phyloP scores from a whole-genome alignment of 805 yeast species.

The Martiniozyma abietophila region DNA sequence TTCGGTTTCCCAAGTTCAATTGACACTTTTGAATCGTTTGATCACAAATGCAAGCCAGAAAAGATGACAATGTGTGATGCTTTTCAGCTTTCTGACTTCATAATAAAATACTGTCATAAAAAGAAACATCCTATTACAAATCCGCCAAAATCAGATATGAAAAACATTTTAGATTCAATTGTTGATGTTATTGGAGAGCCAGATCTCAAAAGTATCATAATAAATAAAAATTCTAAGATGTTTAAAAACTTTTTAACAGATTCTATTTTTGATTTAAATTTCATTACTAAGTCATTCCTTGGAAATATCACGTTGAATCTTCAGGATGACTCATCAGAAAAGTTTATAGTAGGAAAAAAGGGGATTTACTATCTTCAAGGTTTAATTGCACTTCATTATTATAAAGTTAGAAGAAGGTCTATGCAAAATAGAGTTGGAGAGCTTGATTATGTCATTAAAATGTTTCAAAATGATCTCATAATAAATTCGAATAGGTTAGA shows the following conservation, averaged over 20 bases:
- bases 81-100: conserved; percentile 29
- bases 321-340: conserved; percentile 24
- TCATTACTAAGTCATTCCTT: conserved; percentile 40
- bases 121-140: conserved; percentile 51
- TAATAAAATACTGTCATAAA: conserved; percentile 46
- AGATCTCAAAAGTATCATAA: conserved; percentile 30
- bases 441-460: conserved; percentile 59
- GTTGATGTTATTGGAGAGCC: conserved; percentile 68
- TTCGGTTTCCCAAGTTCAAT: conserved; percentile 58
- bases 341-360: conserved; percentile 29
- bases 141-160: conserved; percentile 61
- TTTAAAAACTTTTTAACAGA: conserved; percentile 40
- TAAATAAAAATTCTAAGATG: conserved; percentile 37
- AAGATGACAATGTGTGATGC: conserved; percentile 33
- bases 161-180: conserved; percentile 59
- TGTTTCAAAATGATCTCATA: conserved; percentile 56
- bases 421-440: conserved; percentile 80
- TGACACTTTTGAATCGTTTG: conserved; percentile 52
- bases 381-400: conserved; percentile 55
- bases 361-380: conserved; percentile 71
- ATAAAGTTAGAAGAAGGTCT: conserved; percentile 60
- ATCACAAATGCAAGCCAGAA: conserved; percentile 46
- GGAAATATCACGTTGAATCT: conserved; percentile 34
- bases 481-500: conserved; percentile 65
- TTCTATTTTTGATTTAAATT: conserved; percentile 33